A percentile compares a stretch with the other conserved stretches of the same genome.
Evolutionary conservation across 202 grass and related monocot species (phyloP).

Genomic region (Musa balbisiana): DNA sequence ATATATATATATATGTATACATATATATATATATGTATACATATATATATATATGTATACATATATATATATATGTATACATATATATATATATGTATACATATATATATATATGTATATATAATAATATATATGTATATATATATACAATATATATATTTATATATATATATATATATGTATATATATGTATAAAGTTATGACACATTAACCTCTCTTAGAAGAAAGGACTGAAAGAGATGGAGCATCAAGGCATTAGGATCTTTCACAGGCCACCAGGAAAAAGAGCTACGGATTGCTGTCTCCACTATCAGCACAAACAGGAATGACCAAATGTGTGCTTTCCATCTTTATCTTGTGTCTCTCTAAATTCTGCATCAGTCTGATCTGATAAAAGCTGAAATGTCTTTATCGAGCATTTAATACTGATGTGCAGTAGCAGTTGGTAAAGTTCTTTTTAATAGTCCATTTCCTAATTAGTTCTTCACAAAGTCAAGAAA

Average conservation of each 20-base stretch:
- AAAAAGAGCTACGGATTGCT: no score
- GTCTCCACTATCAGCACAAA: neutral
- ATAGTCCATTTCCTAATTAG: slow-evolving; percentile 2
- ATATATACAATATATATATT: no score
- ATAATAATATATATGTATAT: no score
- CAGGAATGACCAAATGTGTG: neutral
- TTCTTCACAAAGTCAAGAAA: neutral
- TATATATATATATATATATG: no score
- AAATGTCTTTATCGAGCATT: neutral
- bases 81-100: no score
- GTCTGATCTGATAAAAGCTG: neutral
- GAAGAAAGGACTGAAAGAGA: neutral
- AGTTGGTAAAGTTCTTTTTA: neutral
- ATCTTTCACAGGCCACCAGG: neutral
- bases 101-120: no score
- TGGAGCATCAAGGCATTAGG: neutral
- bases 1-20: no score
- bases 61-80: no score
- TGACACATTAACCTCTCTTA: neutral
- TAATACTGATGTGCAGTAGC: no score
- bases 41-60: no score
- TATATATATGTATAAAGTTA: no score
- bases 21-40: no score
- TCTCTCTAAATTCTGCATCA: neutral
- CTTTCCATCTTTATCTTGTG: neutral